A percentile compares a stretch with the other conserved stretches of the same genome.
phyloP scores from a whole-genome alignment of 768 basidiomycete species.

The Phaeotremella skinneri region DNA sequence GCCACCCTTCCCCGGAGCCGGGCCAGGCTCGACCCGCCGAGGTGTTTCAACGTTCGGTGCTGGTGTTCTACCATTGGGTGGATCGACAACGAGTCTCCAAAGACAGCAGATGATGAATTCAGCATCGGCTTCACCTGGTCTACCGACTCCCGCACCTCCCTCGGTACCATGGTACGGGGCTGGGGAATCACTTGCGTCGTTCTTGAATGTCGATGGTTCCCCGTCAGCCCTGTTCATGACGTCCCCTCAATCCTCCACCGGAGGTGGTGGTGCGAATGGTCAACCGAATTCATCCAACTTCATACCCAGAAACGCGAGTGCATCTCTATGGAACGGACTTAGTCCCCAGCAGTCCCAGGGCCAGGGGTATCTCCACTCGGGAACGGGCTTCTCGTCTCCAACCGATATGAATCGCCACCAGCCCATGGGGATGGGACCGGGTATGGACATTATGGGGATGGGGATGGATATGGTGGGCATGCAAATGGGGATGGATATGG shows the following conservation, averaged over 20 bases:
- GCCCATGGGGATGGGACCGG: constrained; percentile 12
- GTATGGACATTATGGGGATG: constrained; percentile 31
- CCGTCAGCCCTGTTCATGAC: background rate
- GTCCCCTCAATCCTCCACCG: background rate
- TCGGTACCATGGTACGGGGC: constrained; percentile 1
- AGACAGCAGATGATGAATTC: background rate
- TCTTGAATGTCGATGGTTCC: constrained; percentile 1
- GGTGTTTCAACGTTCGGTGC: background rate
- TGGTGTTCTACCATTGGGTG: background rate
- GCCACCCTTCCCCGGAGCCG: constrained; percentile 21
- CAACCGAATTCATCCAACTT: background rate
- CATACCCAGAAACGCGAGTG: background rate
- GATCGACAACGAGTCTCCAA: background rate
- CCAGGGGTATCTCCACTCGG: too few species aligned
- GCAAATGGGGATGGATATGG: constrained; percentile 43
- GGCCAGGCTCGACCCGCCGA: too few species aligned
- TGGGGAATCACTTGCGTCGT: constrained; percentile 4
- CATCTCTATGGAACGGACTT: background rate
- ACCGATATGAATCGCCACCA: background rate
- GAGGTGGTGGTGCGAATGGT: background rate
- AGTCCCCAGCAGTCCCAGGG: background rate
- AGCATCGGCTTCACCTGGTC: constrained; percentile 6
- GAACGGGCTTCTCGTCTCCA: too few species aligned
- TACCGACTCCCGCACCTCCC: constrained; percentile 10
- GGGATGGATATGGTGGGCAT: constrained; percentile 56